Base-by-base conservation (phyloP, 129 eudicot genomes). In the Centaurea solstitialis region DNA sequence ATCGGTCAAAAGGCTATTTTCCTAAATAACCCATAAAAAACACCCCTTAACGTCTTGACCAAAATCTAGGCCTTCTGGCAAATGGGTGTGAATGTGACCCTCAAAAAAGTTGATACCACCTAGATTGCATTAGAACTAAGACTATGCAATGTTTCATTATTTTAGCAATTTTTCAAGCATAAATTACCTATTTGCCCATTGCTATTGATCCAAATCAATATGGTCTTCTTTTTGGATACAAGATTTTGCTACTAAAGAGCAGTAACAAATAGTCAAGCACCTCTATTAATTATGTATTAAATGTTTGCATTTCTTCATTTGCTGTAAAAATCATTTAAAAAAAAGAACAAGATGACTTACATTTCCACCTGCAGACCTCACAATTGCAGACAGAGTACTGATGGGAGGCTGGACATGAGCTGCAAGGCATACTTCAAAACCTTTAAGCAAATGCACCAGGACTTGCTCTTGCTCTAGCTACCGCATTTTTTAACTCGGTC, bases 291-390 rank as follows among this genome's bases (percentile, higher is more conserved):
- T 41, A 41, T 41, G 50, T 41, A 26, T 26, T 26, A 26, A 26
- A 26, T 26, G 30, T 26, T 26, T 26, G 30, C 41, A 74, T 74
- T 23, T 74, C 35, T 40, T 40, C 20, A 3, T 9, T 61, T 61
- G 26, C 37, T 30, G 11, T 40, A 65, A 5, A 40, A 24, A 65
- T 4, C 73, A 76, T 21, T 50, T 15, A 53, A 73, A 6, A 59
- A 72, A 66, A 20, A 35, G 9, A 57, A 35, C 4, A 7, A 13
- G 6, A 21, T 28, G 47, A 87, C 96, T 80, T 89, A 94, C 98
- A 88, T 89, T 89, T 81, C 96, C 98, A 37, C 98, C 98, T 10
- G 98, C 98, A 78, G 92, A 87, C 73, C 64, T 89, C 20, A 89
- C 87, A 81, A 94, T 92, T 22, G 89, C 87, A 13, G 93, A 90